phyloP scores from a whole-genome alignment of 495 filamentous ascomycete species.

The Pseudotulostoma volvatum region DNA sequence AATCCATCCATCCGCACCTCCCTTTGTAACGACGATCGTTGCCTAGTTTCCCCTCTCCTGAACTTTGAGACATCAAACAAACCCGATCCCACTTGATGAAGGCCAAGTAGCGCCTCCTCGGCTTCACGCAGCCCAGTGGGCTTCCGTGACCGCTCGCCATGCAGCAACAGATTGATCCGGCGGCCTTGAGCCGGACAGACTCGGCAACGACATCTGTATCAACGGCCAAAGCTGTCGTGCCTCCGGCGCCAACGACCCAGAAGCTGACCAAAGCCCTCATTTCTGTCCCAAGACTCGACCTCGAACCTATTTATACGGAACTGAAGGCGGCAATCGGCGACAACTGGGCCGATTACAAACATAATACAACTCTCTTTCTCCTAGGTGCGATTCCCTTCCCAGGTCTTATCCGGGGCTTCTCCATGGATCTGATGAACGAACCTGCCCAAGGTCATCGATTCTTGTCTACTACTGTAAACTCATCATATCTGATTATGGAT shows the following conservation, averaged over 20 bases:
- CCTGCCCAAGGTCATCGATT: no score
- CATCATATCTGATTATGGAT: no score
- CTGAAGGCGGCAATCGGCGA: constrained; percentile 70
- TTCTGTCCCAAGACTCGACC: constrained; percentile 67
- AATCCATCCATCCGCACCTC: neutral
- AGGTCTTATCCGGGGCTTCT: no score
- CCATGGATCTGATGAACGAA: no score
- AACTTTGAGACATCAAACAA: no score
- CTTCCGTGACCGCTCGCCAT: constrained; percentile 34
- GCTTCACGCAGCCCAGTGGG: constrained; percentile 32
- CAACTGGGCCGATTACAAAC: constrained; percentile 80
- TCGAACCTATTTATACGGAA: constrained; percentile 76
- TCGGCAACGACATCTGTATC: constrained; percentile 42
- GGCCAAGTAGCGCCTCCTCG: constrained; percentile 21
- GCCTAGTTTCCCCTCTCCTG: no score
- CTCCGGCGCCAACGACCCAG: constrained; percentile 36
- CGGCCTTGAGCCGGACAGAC: constrained; percentile 59
- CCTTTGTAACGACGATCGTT: no score
- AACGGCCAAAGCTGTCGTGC: constrained; percentile 41
- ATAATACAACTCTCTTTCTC: constrained; percentile 61
- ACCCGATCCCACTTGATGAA: constrained; percentile 28
- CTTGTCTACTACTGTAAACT: no score
- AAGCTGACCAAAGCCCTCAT: constrained; percentile 43
- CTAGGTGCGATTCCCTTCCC: constrained; percentile 42
- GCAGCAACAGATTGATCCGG: constrained; percentile 83